Conservation (phyloP, 2,329 filamentous ascomycete species). For the Pseudogymnoascus pannorum region DNA sequence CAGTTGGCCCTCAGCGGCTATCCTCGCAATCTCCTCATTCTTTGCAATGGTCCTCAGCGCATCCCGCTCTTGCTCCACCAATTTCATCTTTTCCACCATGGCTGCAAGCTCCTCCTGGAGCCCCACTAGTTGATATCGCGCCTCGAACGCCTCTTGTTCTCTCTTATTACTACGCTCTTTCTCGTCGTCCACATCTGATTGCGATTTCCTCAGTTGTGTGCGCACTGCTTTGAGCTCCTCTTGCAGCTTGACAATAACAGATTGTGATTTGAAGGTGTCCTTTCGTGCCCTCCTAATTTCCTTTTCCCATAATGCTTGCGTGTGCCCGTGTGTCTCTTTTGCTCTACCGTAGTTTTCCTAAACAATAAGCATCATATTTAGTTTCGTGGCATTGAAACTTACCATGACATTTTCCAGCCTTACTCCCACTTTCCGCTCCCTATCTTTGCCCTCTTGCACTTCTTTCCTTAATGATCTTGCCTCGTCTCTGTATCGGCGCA, state of each 20-base stretch:
- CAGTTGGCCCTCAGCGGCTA: constrained; percentile 64
- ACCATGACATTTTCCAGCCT: constrained; percentile 64
- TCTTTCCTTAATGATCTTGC: constrained; percentile 46
- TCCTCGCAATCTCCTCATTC: constrained; percentile 65
- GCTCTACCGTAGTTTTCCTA: constrained; percentile 64
- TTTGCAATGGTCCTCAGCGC: constrained; percentile 64
- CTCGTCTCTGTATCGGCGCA: constrained; percentile 58
- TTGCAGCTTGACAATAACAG: constrained; percentile 60
- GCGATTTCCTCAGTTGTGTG: constrained; percentile 44
- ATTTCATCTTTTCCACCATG: constrained; percentile 53
- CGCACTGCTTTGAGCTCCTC: constrained; percentile 63
- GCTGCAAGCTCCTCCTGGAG: constrained; percentile 61
- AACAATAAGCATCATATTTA: constrained; percentile 25
- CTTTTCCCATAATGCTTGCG: constrained; percentile 64
- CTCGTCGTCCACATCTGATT: constrained; percentile 55
- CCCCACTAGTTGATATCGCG: constrained; percentile 57
- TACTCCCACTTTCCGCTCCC: constrained; percentile 60
- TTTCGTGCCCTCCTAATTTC: constrained; percentile 63
- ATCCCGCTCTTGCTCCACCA: constrained; percentile 68
- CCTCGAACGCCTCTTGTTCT: constrained; percentile 63
- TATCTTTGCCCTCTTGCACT: constrained; percentile 56
- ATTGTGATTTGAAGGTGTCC: constrained; percentile 69
- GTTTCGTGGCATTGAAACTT: constrained; percentile 27
- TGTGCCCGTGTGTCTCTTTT: constrained; percentile 62
- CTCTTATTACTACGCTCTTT: constrained; percentile 52